Evolutionary conservation across 2,329 filamentous ascomycete species (phyloP), one percentile per base, ranked within the genome.

Genomic region (Trichoderma afroharzianum): DNA sequence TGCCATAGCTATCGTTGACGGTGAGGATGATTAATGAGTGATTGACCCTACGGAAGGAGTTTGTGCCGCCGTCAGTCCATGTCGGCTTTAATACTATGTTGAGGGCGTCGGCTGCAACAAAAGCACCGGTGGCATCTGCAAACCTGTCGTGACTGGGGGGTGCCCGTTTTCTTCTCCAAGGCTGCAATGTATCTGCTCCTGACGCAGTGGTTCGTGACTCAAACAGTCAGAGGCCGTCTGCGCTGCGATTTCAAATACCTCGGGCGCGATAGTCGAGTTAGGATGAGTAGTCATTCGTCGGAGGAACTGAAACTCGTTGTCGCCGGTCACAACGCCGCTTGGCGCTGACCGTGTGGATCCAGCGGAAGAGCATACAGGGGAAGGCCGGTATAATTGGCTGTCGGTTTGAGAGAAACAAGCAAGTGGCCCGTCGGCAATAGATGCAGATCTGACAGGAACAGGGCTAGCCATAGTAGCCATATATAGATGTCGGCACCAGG

Each of bases 371-470:
- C 30, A 50, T 32, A 66, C 63, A 66, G 30, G 63, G 32, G 30
- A 30, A 39, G 12, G 21, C 64, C 33, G 5, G 64, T 5, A 6
- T 36, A 15, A 43, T 68, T 28, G 57, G 33, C 64, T 50, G 66
- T 30, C 11, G n/a, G 26, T 33, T 47, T 32, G 30, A 18, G 21
- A 39, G 24, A 39, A 61, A 26, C 28, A 36, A 62, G 57, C 32
- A 62, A 68, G 57, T 62, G 57, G 57, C 66, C 53, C 28, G 66
- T 53, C 66, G 55, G 57, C 57, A 69, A 47, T 50, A 50, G 66
- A 68, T 61, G 66, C 66, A 69, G 66, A 62, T 69, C 66, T 69
- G 66, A 69, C 66, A 69, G 66, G 66, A 69, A 69, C 66, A 69
- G 66, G 66, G 66, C 57, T 69, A 69, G 66, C 39, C 26, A 26